Evolutionary conservation across 169 alveolate genomes (phyloP), one percentile per base, ranked within the genome.

Genomic region (Eimeria zaria): DNA sequence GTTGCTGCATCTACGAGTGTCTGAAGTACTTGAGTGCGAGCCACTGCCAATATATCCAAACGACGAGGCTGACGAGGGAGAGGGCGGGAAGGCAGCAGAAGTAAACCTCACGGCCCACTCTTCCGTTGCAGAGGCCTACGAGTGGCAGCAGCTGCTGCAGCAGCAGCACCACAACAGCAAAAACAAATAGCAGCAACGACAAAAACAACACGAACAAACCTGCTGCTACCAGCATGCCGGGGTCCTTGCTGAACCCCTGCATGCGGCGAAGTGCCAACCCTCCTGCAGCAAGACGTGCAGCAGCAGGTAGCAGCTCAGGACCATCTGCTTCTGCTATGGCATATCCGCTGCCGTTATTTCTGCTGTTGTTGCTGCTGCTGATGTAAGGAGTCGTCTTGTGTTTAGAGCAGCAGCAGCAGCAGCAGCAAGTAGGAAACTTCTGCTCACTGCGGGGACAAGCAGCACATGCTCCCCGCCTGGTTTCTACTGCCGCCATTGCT

Each of bases 1-100:
- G 51, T 53, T 9, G 83, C 83, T 9, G 27, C 51, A 73, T 11
- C 89, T 78, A 78, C 12, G 89, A 78, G 89, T 78, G 89, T 14
- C 89, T 44, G 69, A 78, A 78, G 44, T 78, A 78, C 20, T 78
- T 78, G 22, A 78, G 64, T 14, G 89, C 89, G 46, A 78, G 46
- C 89, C 89, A 78, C 64, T 48, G 89, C 89, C 89, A 78, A n/a
- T 78, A 78, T 6, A 78, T 20, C 89, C 89, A 78, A 44, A 78
- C 4, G 39, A 44, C 62, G 24, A 78, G 67, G 9, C 64, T 78
- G 41, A 78, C 69, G 5, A 78, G 11, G 9, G 69, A 41, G 62
- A 64, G 46, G 11, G 62, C 44, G 36, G 89, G 89, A 39, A 78
- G 89, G 46, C 89, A 78, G 41, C 44, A 78, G 69, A 78, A 78